Conservation (phyloP, 441 rosid species). For the Populus hybrid region DNA sequence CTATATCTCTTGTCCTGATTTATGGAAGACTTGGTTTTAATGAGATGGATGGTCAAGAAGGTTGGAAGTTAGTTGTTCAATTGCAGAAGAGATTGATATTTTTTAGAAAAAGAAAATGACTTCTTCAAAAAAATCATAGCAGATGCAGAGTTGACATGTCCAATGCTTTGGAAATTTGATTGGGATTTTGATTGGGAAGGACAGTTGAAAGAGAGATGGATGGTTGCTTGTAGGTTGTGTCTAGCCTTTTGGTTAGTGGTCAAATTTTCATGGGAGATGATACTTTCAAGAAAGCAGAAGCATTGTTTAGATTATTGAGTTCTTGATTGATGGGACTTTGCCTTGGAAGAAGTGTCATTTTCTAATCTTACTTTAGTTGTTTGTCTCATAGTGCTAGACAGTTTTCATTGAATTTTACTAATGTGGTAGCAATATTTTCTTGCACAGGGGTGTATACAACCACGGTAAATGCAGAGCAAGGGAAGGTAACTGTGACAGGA, state of each 20-base stretch:
- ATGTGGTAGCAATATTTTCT: constrained; percentile 3
- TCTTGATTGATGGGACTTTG: background rate
- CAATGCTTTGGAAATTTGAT: background rate
- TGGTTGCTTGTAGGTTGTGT: too few relatives aligned
- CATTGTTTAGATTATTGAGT: background rate
- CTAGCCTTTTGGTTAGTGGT: background rate
- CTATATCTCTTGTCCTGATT: background rate
- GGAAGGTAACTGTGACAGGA: constrained; percentile 81
- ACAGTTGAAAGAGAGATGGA: too few relatives aligned
- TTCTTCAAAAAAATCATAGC: background rate
- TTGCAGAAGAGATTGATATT: too few relatives aligned
- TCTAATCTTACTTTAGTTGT: background rate
- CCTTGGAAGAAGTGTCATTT: background rate
- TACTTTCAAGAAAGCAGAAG: background rate
- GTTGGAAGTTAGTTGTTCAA: background rate
- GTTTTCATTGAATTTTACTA: constrained; percentile 5
- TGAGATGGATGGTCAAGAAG: background rate
- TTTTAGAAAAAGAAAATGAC: too few relatives aligned
- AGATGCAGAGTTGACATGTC: background rate
- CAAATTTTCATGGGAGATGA: background rate
- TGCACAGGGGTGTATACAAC: constrained; percentile 66
- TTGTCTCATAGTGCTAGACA: background rate
- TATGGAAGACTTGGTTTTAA: background rate
- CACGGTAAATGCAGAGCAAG: constrained; percentile 72
- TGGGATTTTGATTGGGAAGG: background rate